These are phyloP conservation scores for Trichoderma simmonsii DNA, from an alignment of 2,329 filamentous ascomycete species.

Conservation along the genomic window DNA sequence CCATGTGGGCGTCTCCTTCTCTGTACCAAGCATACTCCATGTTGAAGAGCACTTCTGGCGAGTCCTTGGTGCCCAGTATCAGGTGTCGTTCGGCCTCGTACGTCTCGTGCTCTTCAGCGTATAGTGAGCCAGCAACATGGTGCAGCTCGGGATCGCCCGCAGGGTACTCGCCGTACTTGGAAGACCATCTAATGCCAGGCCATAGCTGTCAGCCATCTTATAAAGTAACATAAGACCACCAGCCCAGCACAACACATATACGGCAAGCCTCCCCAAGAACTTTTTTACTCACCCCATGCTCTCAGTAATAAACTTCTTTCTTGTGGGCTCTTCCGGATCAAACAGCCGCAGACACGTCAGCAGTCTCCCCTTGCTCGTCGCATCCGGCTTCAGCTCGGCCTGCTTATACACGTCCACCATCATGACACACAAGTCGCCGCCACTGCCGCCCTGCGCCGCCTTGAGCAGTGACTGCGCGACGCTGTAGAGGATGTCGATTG, in stretches of 20 bases:
- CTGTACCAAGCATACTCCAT: slow-evolving; percentile 95
- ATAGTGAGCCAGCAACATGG: slow-evolving; percentile 82
- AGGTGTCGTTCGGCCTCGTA: slow-evolving; percentile 94
- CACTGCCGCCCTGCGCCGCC: slow-evolving; percentile 89
- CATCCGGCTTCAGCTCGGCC: slow-evolving; percentile 73
- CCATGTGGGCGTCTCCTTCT: slow-evolving; percentile 82
- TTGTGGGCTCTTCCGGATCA: slow-evolving; percentile 76
- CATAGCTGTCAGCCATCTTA: neutral
- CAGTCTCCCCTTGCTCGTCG: slow-evolving; percentile 69
- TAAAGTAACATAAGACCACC: neutral
- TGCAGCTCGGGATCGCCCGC: slow-evolving; percentile 93
- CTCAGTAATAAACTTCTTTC: slow-evolving; percentile 88
- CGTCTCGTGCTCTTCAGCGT: slow-evolving; percentile 87
- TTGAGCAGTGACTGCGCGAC: slow-evolving; percentile 84
- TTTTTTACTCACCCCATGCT: slow-evolving; percentile 64
- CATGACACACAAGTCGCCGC: slow-evolving; percentile 83
- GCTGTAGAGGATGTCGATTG: slow-evolving; percentile 79
- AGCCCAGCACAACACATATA: neutral
- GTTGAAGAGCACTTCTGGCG: slow-evolving; percentile 71
- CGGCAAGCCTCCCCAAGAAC: neutral
- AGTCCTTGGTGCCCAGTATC: slow-evolving; percentile 83
- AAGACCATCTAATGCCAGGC: slow-evolving; percentile 64
- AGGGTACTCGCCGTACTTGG: slow-evolving; percentile 79
- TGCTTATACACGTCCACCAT: slow-evolving; percentile 90
- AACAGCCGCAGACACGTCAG: slow-evolving; percentile 80